Evolutionary conservation across 2,329 filamentous ascomycete species (phyloP).

Genomic region (Macroventuria anomochaeta): DNA sequence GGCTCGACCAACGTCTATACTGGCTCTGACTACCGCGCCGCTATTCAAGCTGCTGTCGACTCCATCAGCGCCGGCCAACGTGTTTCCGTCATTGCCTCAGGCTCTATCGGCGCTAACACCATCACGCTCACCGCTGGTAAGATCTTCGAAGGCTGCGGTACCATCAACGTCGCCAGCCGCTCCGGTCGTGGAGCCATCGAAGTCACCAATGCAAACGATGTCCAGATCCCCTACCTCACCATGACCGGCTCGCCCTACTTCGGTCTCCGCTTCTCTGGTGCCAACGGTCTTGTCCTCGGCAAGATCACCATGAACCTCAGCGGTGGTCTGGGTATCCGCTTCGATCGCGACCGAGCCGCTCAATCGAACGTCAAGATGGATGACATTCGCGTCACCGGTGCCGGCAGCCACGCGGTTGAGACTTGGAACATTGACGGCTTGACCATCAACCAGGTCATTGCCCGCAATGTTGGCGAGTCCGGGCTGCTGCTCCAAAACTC

Average conservation of each 20-base stretch:
- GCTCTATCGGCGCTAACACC: slow-evolving; percentile 62
- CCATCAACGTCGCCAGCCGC: slow-evolving; percentile 56
- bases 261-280: slow-evolving; percentile 63
- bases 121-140: slow-evolving; percentile 61
- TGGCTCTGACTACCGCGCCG: slow-evolving; percentile 61
- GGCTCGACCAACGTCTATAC: slow-evolving; percentile 58
- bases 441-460: slow-evolving; percentile 60
- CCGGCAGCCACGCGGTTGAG: slow-evolving; percentile 64
- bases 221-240: slow-evolving; percentile 62
- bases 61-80: slow-evolving; percentile 60
- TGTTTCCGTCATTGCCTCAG: slow-evolving; percentile 61
- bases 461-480: slow-evolving; percentile 62
- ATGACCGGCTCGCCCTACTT: slow-evolving; percentile 67
- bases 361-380: slow-evolving; percentile 64
- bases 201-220: slow-evolving; percentile 55
- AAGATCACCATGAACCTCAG: slow-evolving; percentile 62
- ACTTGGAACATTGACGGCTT: slow-evolving; percentile 66
- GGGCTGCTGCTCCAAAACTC: slow-evolving; percentile 63
- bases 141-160: slow-evolving; percentile 66
- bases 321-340: slow-evolving; percentile 63
- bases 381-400: slow-evolving; percentile 59
- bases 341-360: slow-evolving; percentile 61
- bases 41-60: slow-evolving; percentile 63
- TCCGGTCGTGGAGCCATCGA: slow-evolving; percentile 62
- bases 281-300: slow-evolving; percentile 57